Evolutionary conservation across 257 asterid genomes (phyloP), one percentile per base, ranked within the genome.

Genomic region (Henckelia pumila): DNA sequence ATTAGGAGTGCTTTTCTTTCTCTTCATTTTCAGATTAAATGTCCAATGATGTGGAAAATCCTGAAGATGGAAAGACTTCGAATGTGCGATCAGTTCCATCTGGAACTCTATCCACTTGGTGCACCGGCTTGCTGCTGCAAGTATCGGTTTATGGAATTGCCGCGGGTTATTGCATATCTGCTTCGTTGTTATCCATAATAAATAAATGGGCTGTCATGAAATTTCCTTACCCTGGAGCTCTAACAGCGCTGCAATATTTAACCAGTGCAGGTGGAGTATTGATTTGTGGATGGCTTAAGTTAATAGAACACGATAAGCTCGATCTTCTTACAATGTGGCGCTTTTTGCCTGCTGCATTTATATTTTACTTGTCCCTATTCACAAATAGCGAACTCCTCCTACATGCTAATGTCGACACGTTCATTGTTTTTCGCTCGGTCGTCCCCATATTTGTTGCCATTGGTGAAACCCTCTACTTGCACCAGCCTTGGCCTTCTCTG

Each of bases 181-280:
- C 97, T 28, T 88, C 96, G 3, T 71, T 93, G 66, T 86, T 93
- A 6, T 86, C 96, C 17, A 93, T 93, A 77, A 93, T 93, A 76
- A 93, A 90, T 69, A 90, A 93, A 82, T 93, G 97, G 98, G 97
- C 98, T 21, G 82, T 93, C 25, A 93, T 89, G 98, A 93, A 82
- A 78, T 93, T 93, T 59, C 98, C 97, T 7, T 93, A 90, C 76
- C 98, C 98, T 0, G 98, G 97, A 22, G 96, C 98, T 21, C 80
- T 93, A 33, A 93, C 97, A 3, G 97, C 98, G 0, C 62, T 90
- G 75, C 98, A 93, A 81, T 93, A 93, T 79, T 85, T 93, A 75
- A 90, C 96, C 13, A 90, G 98, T 79, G 86, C 91, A 22, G 66
- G 82, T 49, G 97, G 97, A 56, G 97, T 93, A 20, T 47, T 93